Conservation (phyloP, 495 filamentous ascomycete species). For the Beverwykella pulmonaria region DNA sequence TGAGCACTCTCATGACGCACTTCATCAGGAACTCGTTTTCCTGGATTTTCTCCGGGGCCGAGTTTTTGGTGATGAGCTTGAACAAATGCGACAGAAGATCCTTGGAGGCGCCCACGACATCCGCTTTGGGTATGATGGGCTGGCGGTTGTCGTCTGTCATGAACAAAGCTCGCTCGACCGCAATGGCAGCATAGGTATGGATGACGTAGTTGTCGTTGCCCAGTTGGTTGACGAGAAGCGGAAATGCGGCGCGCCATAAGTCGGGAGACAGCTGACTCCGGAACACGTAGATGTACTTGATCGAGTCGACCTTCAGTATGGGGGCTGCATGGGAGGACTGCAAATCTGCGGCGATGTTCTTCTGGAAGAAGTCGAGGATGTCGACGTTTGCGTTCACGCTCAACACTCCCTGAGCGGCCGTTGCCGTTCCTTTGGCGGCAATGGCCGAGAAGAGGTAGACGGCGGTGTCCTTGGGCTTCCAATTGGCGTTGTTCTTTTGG, state of each 20-base stretch:
- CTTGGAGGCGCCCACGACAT: constrained; percentile 77
- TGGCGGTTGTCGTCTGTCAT: constrained; percentile 71
- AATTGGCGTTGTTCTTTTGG: constrained; percentile 69
- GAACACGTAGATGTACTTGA: constrained; percentile 96
- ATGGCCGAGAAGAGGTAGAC: constrained; percentile 93
- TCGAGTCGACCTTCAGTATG: constrained; percentile 93
- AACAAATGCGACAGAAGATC: constrained; percentile 92
- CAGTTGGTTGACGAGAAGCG: constrained; percentile 86
- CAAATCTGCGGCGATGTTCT: constrained; percentile 82
- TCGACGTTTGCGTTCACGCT: constrained; percentile 77
- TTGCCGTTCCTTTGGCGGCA: constrained; percentile 85
- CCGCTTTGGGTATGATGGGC: constrained; percentile 71
- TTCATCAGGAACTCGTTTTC: constrained; percentile 99
- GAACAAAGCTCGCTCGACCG: constrained; percentile 84
- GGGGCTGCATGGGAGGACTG: constrained; percentile 68
- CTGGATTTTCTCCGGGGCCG: constrained; percentile 85
- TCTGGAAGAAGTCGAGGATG: constrained; percentile 90
- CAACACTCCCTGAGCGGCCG: constrained; percentile 81
- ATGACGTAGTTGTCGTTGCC: constrained; percentile 88
- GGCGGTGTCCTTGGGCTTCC: constrained; percentile 97
- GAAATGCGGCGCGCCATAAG: constrained; percentile 86
- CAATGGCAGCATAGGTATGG: constrained; percentile 94
- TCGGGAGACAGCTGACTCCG: constrained; percentile 82
- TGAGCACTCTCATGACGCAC: constrained; percentile 94
- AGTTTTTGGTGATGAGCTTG: constrained; percentile 77